Base-by-base conservation (phyloP, 208 protist species). In the Acanthamoeba sp. region DNA sequence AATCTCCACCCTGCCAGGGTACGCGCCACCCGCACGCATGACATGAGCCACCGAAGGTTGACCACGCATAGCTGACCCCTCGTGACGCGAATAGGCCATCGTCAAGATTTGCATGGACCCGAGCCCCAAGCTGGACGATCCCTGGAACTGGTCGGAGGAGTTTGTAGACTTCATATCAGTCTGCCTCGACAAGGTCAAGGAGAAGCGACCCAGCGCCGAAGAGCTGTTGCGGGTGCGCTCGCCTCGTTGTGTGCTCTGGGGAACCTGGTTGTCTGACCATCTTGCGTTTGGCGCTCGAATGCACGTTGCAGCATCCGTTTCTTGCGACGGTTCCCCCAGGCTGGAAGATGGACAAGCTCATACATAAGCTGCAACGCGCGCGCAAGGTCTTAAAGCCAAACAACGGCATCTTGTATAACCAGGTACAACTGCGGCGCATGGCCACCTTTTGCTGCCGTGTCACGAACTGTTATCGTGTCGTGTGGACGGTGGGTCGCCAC, bases 131-230 rank as follows among this genome's bases (percentile, higher is more conserved):
- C 64, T 97, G 18, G 18, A 40, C 38, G 73, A 96, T 4, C 73
- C 50, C 2, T 76, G 85, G n/a, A 97, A 96, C 45, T 98, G 97
- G 97, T 94, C 82, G 20, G 40, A 78, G 10, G 96, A 96, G 24
- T 98, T 98, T 59, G 82, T 90, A 27, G 96, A 98, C 89, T 99
- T 99, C 95, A 27, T 99, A 6, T 73, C 95, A 29, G 36, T 93
- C 29, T 98, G 98, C 95, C 94, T 99, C 14, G 89, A 97, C 57
- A 94, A 98, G 59, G 95, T 94, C 24, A 78, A 96, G 22, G 57
- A 96, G 52, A 1, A 55, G 48, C 93, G 98, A 29, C 96, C 96
- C n/a, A 93, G 94, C 0, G 97, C 98, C 0, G 94, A 91, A 22
- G 95, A 97, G 55, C 95, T 98, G 4, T 59, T 99, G 16, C 32